Evolutionary conservation across 345 rosid genomes (phyloP).

Genomic region (Pugionium cornutum): DNA sequence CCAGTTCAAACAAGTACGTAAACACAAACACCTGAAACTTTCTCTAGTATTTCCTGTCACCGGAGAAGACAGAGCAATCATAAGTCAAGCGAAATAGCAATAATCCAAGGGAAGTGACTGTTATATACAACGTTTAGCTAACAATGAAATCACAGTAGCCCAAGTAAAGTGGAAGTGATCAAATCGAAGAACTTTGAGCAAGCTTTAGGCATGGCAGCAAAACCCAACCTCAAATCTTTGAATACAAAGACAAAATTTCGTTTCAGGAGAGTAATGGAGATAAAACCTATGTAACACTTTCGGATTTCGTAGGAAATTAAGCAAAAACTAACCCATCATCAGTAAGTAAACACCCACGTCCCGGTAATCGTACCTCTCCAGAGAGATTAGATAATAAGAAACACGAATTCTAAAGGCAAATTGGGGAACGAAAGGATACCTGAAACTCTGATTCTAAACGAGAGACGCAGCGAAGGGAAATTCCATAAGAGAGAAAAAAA

Average conservation of each 20-base stretch:
- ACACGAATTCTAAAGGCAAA: not conserved
- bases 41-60: constrained; percentile 38
- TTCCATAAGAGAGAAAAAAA: constrained; percentile 26
- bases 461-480: constrained; percentile 31
- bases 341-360: not conserved
- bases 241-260: not conserved
- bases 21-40: constrained; percentile 25
- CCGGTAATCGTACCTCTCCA: not conserved
- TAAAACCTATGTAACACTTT: constrained; percentile 18
- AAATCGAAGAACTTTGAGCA: not conserved
- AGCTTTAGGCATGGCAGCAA: not conserved
- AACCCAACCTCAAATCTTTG: constrained; percentile 10
- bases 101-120: constrained; percentile 1
- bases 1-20: constrained; percentile 20
- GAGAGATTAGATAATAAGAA: not conserved
- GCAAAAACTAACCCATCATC: constrained; percentile 6
- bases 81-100: not conserved
- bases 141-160: constrained; percentile 4
- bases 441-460: constrained; percentile 31
- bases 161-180: constrained; percentile 16
- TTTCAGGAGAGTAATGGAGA: constrained; percentile 18
- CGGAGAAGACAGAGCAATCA: constrained; percentile 4
- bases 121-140: not conserved
- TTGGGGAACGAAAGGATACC: constrained; percentile 27
- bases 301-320: constrained; percentile 1